A percentile compares a stretch with the other conserved stretches of the same genome.
Evolutionary conservation across 1,284 basidiomycete species (phyloP).

Genomic region (Coniferiporia weirii): DNA sequence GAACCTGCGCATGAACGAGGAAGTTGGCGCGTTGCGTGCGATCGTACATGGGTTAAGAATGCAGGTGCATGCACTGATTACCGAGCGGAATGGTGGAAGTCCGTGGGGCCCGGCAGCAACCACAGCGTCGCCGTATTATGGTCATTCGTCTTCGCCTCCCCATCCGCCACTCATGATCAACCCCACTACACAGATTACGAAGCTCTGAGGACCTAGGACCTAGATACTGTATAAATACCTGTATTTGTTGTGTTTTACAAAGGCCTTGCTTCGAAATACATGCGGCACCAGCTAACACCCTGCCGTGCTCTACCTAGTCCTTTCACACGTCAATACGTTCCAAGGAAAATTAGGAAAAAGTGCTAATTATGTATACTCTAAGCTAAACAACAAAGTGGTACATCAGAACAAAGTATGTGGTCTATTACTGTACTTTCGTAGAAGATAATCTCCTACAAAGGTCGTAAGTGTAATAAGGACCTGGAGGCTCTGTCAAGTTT

Average conservation of each 20-base stretch:
- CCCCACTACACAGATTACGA: constrained; percentile 12
- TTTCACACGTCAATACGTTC: too few species aligned
- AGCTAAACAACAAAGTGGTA: not conserved
- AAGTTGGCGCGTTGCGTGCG: constrained; percentile 67
- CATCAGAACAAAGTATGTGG: not conserved
- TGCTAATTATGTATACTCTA: constrained; percentile 6
- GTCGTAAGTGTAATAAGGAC: not conserved
- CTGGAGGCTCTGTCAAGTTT: not conserved
- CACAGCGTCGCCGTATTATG: not conserved
- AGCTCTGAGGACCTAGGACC: constrained; percentile 3
- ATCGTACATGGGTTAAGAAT: constrained; percentile 75
- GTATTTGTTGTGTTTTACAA: not conserved
- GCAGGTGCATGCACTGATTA: constrained; percentile 46
- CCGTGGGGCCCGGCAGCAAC: constrained; percentile 3
- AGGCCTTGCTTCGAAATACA: too few species aligned
- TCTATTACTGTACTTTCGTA: not conserved
- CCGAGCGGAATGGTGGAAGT: constrained; percentile 10
- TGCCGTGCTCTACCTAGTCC: too few species aligned
- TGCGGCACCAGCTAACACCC: too few species aligned
- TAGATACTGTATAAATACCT: not conserved
- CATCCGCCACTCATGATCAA: constrained; percentile 3
- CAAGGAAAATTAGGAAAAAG: not conserved
- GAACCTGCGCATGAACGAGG: constrained; percentile 66
- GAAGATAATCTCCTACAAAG: not conserved
- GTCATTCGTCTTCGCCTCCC: not conserved